Conservation (phyloP, 495 filamentous ascomycete genomes). For the Penicillium dipodomyicola region DNA sequence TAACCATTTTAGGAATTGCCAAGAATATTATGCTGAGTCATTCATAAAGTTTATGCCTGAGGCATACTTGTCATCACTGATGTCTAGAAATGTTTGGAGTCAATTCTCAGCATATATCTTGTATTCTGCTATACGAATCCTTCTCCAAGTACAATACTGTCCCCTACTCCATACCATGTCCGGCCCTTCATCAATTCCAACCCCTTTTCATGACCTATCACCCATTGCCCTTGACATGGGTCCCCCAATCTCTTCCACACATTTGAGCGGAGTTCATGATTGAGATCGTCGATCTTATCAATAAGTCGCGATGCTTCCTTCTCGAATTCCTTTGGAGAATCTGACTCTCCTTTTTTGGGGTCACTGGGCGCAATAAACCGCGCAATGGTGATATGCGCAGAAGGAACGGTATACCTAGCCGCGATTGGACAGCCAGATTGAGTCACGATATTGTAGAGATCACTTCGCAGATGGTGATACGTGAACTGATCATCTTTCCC, state of each 20-base stretch:
- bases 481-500: slow-evolving; percentile 60
- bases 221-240: slow-evolving; percentile 59
- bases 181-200: slow-evolving; percentile 66
- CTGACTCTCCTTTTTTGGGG: slow-evolving; percentile 33
- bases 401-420: slow-evolving; percentile 80
- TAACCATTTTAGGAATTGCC: slow-evolving; percentile 32
- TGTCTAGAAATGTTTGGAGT: not conserved
- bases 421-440: slow-evolving; percentile 58
- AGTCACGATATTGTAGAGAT: slow-evolving; percentile 62
- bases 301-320: slow-evolving; percentile 59
- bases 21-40: slow-evolving; percentile 28
- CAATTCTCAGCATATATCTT: not conserved
- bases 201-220: slow-evolving; percentile 73
- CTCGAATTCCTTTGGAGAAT: slow-evolving; percentile 21
- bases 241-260: slow-evolving; percentile 59
- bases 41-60: slow-evolving; percentile 13
- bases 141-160: slow-evolving; percentile 59
- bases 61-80: not conserved
- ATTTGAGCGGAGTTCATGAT: slow-evolving; percentile 62
- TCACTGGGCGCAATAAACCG: slow-evolving; percentile 65
- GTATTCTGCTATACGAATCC: slow-evolving; percentile 34
- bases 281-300: slow-evolving; percentile 68
- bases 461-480: slow-evolving; percentile 85
- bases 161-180: slow-evolving; percentile 83
- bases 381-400: slow-evolving; percentile 82